A percentile compares a stretch with the other conserved stretches of the same genome.
These are phyloP conservation scores for Priceomyces carsonii DNA, from an alignment of 805 yeast genomes.

Conservation along the genomic window DNA sequence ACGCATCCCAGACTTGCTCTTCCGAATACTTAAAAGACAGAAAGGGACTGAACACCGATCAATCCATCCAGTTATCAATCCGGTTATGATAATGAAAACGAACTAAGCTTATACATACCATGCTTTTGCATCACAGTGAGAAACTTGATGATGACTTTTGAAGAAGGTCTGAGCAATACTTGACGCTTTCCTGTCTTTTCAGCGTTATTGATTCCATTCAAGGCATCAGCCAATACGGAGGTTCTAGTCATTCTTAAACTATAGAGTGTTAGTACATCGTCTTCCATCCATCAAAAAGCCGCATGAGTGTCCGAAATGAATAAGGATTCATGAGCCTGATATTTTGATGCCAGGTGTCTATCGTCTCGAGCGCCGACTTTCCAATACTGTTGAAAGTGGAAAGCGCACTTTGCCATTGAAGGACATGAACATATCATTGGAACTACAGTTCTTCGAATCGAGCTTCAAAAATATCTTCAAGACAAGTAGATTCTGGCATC, in stretches of 20 bases:
- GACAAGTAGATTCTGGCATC: constrained; percentile 19
- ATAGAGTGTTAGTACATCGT: constrained; percentile 14
- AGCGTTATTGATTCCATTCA: constrained; percentile 97
- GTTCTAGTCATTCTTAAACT: constrained; percentile 83
- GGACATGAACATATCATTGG: constrained; percentile 7
- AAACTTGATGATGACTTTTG: constrained; percentile 97
- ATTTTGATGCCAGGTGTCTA: constrained; percentile 24
- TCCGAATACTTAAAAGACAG: constrained; percentile 98
- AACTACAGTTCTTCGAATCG: neutral
- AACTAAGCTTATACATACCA: constrained; percentile 28
- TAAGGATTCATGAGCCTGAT: constrained; percentile 34
- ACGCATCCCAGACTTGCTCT: constrained; percentile 65
- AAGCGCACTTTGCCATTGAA: constrained; percentile 4
- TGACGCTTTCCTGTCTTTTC: constrained; percentile 99
- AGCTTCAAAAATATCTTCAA: constrained; percentile 14
- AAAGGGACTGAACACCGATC: constrained; percentile 85
- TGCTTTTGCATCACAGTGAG: constrained; percentile 96
- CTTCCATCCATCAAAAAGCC: constrained; percentile 19
- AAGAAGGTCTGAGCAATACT: constrained; percentile 96
- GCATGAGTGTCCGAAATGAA: constrained; percentile 39
- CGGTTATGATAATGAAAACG: constrained; percentile 46
- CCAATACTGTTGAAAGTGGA: constrained; percentile 16
- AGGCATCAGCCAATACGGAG: constrained; percentile 97
- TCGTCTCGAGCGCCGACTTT: constrained; percentile 18
- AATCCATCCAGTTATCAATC: constrained; percentile 98